Conservation (phyloP, 371 early-diverging fungal genomes). For the Apophysomyces ossiformis region DNA sequence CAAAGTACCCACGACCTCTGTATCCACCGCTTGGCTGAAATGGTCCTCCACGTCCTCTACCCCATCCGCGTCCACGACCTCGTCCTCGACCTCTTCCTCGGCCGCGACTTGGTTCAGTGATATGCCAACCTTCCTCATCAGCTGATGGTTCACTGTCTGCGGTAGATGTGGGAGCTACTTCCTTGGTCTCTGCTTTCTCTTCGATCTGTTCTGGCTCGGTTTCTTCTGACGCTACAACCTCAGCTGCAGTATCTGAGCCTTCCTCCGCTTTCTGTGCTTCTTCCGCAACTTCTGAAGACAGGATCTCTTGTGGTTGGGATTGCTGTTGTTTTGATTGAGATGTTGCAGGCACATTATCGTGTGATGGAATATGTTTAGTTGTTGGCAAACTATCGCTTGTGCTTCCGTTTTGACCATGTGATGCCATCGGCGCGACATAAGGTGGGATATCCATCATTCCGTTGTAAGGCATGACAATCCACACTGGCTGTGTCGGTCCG, state of each 20-base stretch:
- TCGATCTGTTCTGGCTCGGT: neutral
- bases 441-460: conserved; percentile 23
- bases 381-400: neutral
- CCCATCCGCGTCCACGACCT: conserved; percentile 28
- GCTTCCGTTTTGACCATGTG: neutral
- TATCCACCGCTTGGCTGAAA: neutral
- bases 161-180: neutral
- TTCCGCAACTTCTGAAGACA: neutral
- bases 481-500: conserved; percentile 15
- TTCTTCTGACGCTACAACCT: neutral
- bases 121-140: neutral
- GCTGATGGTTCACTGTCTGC: neutral
- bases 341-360: too few species aligned
- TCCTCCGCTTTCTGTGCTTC: neutral
- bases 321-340: too few species aligned
- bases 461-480: conserved; percentile 27
- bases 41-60: conserved; percentile 18
- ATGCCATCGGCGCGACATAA: neutral
- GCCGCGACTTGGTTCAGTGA: conserved; percentile 16
- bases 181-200: neutral
- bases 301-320: too few species aligned
- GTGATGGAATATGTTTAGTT: too few species aligned
- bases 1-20: conserved; percentile 13
- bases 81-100: conserved; percentile 20
- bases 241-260: neutral